These are phyloP conservation scores for Trypanosoma rangeli DNA, from an alignment of 208 protist genomes.

Conservation along the genomic window DNA sequence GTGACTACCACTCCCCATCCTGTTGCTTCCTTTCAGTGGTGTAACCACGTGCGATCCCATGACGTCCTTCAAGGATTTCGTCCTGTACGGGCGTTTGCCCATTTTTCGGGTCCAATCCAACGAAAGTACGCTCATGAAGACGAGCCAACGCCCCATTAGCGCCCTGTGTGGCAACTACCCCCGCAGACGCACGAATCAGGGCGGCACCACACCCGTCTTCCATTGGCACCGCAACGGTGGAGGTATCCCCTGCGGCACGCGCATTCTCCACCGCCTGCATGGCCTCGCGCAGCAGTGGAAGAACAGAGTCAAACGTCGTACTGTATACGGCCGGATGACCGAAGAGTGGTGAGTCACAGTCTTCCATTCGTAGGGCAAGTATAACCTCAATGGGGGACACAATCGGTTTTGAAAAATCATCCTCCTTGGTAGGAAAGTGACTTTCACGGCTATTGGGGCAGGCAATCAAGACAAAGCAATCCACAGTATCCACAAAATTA, in stretches of 20 bases:
- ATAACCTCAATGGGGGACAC: conserved; percentile 88
- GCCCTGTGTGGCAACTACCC: conserved; percentile 17
- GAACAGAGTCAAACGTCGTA: conserved; percentile 54
- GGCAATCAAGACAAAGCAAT: conserved; percentile 84
- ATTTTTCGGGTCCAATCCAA: conserved; percentile 71
- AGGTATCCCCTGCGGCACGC: conserved; percentile 3
- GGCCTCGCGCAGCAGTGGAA: conserved; percentile 32
- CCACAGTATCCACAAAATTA: conserved; percentile 90
- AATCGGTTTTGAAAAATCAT: conserved; percentile 85
- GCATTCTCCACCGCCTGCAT: conserved; percentile 8
- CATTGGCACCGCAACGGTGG: conserved; percentile 10
- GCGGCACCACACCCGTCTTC: conserved; percentile 17
- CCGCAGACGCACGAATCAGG: conserved; percentile 22
- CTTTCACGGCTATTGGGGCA: conserved; percentile 83
- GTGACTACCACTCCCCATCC: background rate
- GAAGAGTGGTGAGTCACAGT: conserved; percentile 36
- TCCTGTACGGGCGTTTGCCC: conserved; percentile 79
- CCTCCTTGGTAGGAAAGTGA: conserved; percentile 70
- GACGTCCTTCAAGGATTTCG: conserved; percentile 58
- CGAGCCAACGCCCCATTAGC: conserved; percentile 49
- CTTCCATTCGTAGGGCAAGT: conserved; percentile 53
- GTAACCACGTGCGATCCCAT: conserved; percentile 86
- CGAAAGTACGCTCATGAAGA: conserved; percentile 69
- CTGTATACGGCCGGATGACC: conserved; percentile 60
- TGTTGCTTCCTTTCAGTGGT: conserved; percentile 40